Evolutionary conservation across 1,139 yeast genomes (phyloP).

Genomic region (Sugiyamaella xylanicola): DNA sequence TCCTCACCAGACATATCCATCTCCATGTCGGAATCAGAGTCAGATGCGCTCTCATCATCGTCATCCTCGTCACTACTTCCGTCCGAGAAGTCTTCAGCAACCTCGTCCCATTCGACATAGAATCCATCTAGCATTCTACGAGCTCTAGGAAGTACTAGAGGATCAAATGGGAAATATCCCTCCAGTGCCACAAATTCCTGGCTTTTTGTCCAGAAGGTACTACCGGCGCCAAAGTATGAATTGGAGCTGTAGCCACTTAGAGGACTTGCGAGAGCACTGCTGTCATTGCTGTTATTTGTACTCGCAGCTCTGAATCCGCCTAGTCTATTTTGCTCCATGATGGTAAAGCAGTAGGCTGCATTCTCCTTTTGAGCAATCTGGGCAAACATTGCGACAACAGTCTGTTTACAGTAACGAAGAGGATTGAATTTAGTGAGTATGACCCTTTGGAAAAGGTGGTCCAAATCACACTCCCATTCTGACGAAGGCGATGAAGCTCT

Average conservation of each 20-base stretch:
- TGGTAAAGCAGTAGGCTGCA: constrained; percentile 90
- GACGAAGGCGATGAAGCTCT: constrained; percentile 24
- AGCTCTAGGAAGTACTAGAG: constrained; percentile 69
- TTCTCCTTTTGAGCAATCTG: constrained; percentile 87
- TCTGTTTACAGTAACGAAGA: constrained; percentile 87
- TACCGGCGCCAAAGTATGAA: constrained; percentile 27
- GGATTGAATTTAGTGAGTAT: constrained; percentile 92
- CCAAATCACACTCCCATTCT: constrained; percentile 81
- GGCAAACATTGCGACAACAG: constrained; percentile 92
- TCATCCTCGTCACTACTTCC: constrained; percentile 34
- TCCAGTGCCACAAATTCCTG: constrained; percentile 87
- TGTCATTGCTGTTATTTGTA: constrained; percentile 11
- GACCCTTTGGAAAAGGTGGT: constrained; percentile 82
- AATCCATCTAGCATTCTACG: constrained; percentile 55
- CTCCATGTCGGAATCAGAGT: constrained; percentile 16
- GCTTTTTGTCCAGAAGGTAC: constrained; percentile 43
- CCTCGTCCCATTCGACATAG: constrained; percentile 85
- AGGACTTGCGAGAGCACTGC: constrained; percentile 14
- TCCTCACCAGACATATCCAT: constrained; percentile 1
- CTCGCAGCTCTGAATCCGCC: constrained; percentile 47
- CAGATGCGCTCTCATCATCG: constrained; percentile 16
- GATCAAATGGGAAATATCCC: constrained; percentile 95
- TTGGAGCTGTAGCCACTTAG: constrained; percentile 16
- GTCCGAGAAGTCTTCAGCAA: constrained; percentile 64
- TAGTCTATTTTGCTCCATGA: constrained; percentile 85